Evolutionary conservation across 2,329 filamentous ascomycete genomes (phyloP), one percentile per base, ranked within the genome.

Genomic region (Colletotrichum orbiculare): DNA sequence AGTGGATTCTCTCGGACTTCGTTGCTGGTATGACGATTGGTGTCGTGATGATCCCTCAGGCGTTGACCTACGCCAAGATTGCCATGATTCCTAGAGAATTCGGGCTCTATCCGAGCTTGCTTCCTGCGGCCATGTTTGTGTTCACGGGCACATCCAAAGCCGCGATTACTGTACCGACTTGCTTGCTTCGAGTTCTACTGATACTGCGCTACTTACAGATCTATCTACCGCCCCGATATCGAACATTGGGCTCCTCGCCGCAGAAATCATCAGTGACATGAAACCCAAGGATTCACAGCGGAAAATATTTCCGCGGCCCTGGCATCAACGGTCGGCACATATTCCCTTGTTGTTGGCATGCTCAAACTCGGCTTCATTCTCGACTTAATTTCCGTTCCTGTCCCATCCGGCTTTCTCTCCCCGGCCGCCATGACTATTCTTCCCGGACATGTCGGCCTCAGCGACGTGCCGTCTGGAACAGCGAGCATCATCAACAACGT

Each of bases 341-440:
- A 87, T 69, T 80, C 84, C 13, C 80, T 90, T 25, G 79, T 82
- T 13, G 76, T 91, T 3, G 88, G 88, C 0, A 78, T 90, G 1
- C 78, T 90, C 25, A 88, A 87, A 56, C 83, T 90, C 6, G 88
- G 88, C 1, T 91, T 89, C 72, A 78, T 90, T 6, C 80, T 91
- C 17, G 87, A 91, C 65, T 90, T 89, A 69, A 86, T 91, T 68
- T 89, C 88, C 0, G 81, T 88, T 1, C 88, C 88, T 0, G 86
- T 90, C 2, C 80, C 91, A 1, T 87, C 81, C 7, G 88, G 88
- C 5, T 90, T 90, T 76, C 89, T 91, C 69, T 88, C 87, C 0
- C 87, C 88, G 2, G 87, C 88, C 1, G 88, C 87, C 33, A 84
- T 91, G 52, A 88, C 87, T 37, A 90, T 91, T 71, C 84, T 86